Conservation (phyloP, 306 rosid genomes). For the Dalbergia cochinchinensis region DNA sequence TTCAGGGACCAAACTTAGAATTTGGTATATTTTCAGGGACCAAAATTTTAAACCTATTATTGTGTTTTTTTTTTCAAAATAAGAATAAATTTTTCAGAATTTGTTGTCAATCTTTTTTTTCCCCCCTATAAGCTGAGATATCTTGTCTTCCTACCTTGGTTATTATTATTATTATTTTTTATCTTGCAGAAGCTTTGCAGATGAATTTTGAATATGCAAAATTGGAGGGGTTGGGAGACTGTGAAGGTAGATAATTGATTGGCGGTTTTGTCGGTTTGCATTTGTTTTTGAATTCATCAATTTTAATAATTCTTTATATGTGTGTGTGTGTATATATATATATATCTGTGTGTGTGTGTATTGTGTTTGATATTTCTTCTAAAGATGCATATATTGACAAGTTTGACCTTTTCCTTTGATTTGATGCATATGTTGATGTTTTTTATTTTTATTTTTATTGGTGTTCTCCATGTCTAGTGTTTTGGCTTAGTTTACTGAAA, state of each 20-base stretch:
- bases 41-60: no score
- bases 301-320: neutral
- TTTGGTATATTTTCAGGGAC: no score
- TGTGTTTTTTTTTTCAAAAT: constrained; percentile 12
- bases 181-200: constrained; percentile 84
- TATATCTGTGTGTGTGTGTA: no score
- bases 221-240: constrained; percentile 63
- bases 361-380: constrained; percentile 29
- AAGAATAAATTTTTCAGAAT: neutral
- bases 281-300: neutral
- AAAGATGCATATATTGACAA: neutral
- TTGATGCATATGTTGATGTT: constrained; percentile 42
- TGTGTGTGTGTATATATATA: no score
- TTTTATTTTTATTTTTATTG: constrained; percentile 17
- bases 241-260: constrained; percentile 62
- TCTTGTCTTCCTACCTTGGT: constrained; percentile 38
- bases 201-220: constrained; percentile 66
- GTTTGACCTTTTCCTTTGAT: constrained; percentile 3
- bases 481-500: constrained; percentile 22
- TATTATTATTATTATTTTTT: constrained; percentile 22
- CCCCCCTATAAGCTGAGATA: constrained; percentile 13
- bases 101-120: constrained; percentile 22
- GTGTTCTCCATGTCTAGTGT: constrained; percentile 13
- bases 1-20: no score
- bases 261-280: constrained; percentile 1